These are phyloP conservation scores for Aspergillus sp. DNA, from an alignment of 2,329 filamentous ascomycete genomes.

Conservation along the genomic window DNA sequence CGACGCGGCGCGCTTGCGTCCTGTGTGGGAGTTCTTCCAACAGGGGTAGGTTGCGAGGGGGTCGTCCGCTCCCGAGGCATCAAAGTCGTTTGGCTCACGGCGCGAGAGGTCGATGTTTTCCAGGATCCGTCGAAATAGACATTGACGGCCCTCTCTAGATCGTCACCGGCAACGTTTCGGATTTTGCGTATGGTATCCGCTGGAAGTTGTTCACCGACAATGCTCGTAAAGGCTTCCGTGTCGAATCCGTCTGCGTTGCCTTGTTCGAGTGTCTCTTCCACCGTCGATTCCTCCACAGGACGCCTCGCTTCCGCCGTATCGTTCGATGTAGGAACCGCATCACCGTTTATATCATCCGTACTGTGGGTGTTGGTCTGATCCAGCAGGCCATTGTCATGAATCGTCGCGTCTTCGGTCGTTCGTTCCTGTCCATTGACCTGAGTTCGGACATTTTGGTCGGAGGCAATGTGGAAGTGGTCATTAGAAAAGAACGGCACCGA, in stretches of 20 bases:
- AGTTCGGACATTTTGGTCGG: neutral
- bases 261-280: neutral
- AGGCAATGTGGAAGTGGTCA: neutral
- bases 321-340: neutral
- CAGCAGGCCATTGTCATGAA: neutral
- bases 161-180: constrained; percentile 49
- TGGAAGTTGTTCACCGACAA: constrained; percentile 56
- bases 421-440: neutral
- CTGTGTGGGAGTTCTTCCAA: neutral
- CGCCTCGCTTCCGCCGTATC: neutral
- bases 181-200: constrained; percentile 48
- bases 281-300: neutral
- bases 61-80: constrained; percentile 8
- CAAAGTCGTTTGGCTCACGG: constrained; percentile 10
- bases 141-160: constrained; percentile 63
- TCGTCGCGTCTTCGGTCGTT: neutral
- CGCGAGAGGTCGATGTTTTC: constrained; percentile 37
- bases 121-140: constrained; percentile 65
- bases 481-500: neutral
- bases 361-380: neutral
- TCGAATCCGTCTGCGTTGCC: constrained; percentile 49
- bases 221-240: constrained; percentile 53
- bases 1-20: constrained; percentile 16
- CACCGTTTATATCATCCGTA: neutral
- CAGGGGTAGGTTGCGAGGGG: constrained; percentile 3